These are phyloP conservation scores for Persicaria tinctoria DNA, from an alignment of 148 eudicot genomes.

Conservation along the genomic window DNA sequence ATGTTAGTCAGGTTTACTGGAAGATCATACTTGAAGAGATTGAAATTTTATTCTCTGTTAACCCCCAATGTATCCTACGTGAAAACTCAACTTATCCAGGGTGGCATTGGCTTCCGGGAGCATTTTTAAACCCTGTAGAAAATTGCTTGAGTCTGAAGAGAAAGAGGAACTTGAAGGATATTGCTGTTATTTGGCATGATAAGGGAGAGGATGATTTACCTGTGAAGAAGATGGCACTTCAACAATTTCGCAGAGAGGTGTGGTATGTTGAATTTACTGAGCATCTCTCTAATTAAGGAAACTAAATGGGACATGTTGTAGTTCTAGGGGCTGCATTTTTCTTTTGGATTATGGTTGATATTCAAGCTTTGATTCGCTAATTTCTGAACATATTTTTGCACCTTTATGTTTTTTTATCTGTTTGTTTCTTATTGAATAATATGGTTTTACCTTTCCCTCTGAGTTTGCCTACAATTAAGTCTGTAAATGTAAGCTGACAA, in stretches of 20 bases:
- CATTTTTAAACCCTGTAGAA: conserved; percentile 63
- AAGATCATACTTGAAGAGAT: conserved; percentile 59
- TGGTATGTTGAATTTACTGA: conserved; percentile 43
- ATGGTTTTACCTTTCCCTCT: too few relatives aligned
- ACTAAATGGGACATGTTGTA: neutral
- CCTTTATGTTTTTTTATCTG: neutral
- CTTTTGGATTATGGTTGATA: neutral
- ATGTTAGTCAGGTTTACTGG: conserved; percentile 61
- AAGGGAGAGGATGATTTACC: conserved; percentile 73
- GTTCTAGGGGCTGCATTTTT: neutral
- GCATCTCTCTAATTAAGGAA: neutral
- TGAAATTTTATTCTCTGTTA: conserved; percentile 49
- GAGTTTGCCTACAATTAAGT: neutral
- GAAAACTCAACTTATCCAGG: conserved; percentile 66
- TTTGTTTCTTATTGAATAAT: neutral
- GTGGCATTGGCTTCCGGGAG: conserved; percentile 90
- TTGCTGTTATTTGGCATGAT: conserved; percentile 68
- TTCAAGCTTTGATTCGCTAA: neutral
- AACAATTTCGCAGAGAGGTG: conserved; percentile 61
- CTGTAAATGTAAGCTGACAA: neutral
- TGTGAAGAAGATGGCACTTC: conserved; percentile 51
- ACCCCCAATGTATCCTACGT: conserved; percentile 53
- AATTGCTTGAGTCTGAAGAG: conserved; percentile 53
- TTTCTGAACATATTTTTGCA: neutral
- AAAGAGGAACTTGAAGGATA: conserved; percentile 49